Evolutionary conservation across 306 rosid species (phyloP), one percentile per base, ranked within the genome.

Genomic region (Castanospermum australe): DNA sequence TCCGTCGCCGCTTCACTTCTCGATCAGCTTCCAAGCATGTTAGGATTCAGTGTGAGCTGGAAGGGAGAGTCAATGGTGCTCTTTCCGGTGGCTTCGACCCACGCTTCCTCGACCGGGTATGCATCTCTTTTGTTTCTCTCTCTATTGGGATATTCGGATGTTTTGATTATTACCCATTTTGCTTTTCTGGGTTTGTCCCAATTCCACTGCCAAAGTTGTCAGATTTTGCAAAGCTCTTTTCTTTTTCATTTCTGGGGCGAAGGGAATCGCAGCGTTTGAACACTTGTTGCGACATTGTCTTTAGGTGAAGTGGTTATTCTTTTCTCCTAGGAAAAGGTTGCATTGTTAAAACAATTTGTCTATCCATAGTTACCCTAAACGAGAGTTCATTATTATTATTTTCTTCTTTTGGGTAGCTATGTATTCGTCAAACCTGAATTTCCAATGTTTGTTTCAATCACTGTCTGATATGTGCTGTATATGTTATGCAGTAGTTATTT

Each of bases 71-170:
- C 52, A 95, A 95, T 75, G 99, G 96, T 39, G 87, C 92, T 81
- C 86, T 87, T 47, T 88, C 95, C 61, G 86, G 88, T 15, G 98
- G 91, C 54, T 87, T 87, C 41, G 97, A 93, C 76, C 78, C 92
- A 13, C 98, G 90, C 72, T 95, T 88, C 82, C 22, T 91, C 17
- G 98, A 95, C 85, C 87, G 97, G 83, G 97, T 94, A 87, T 70
- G 20, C 24, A 24, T n/a, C 13, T 21, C 14, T 30, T 28, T 33
- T 10, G 5, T 56, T 63, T 75, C 39, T 59, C 36, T 54, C 38
- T 30, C 28, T 63, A 32, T 47, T 48, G 36, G 56, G 41, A 5
- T 14, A 28, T 32, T 7, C 15, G 15, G 12, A 4, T 61, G 20
- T 25, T 84, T 45, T 78, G 48, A 15, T 2, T 57, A 44, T 30